These are phyloP conservation scores for Saccharomyces hybrid DNA, from an alignment of 1,139 yeast genomes.

Conservation along the genomic window DNA sequence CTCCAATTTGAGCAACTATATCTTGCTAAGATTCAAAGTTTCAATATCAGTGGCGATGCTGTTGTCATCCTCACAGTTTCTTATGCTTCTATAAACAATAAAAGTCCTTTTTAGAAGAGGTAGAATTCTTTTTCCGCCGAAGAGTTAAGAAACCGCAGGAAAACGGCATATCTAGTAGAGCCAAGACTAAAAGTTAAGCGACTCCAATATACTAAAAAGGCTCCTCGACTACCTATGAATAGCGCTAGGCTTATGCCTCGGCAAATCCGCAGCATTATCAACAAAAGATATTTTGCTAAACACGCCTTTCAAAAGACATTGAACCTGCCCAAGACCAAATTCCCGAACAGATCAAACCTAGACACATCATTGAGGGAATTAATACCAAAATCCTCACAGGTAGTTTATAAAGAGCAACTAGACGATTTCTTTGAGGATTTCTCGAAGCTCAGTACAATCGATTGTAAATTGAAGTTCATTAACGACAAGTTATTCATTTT, in stretches of 20 bases:
- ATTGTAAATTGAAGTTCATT: constrained; percentile 15
- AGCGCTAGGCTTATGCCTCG: neutral
- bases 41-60: neutral
- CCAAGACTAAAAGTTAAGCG: neutral
- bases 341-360: constrained; percentile 43
- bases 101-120: neutral
- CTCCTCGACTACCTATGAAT: neutral
- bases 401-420: constrained; percentile 31
- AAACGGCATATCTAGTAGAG: neutral
- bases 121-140: neutral
- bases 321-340: constrained; percentile 45
- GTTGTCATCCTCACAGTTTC: neutral
- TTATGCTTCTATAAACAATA: neutral
- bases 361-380: constrained; percentile 29
- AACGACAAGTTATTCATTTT: constrained; percentile 47
- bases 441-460: constrained; percentile 7
- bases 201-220: neutral
- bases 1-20: neutral
- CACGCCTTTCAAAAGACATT: constrained; percentile 43
- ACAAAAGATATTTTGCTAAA: constrained; percentile 7
- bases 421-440: constrained; percentile 17
- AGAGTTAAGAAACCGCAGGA: neutral
- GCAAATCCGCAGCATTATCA: neutral
- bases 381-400: constrained; percentile 35
- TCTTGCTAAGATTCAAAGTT: neutral